Base-by-base conservation (phyloP, 331 rosid genomes). In the Malus hybrid region DNA sequence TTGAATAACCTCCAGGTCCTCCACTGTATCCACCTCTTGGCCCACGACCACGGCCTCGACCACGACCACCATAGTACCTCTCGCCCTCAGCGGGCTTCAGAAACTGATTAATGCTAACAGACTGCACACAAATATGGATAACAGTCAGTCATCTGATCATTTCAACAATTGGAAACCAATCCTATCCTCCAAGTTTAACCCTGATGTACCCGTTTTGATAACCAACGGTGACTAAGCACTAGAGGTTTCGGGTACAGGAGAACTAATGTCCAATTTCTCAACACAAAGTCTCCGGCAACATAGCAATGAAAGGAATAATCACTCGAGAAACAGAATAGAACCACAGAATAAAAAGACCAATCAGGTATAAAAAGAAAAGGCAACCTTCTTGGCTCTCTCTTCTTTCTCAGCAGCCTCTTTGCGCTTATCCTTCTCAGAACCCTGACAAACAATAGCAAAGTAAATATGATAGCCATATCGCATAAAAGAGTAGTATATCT, bases 351-450 rank as follows among this genome's bases (percentile, higher is more conserved):
- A 5, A 22, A 6, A 14, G 2, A 33, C 3, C 5, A 6, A 32
- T 27, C 64, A 50, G 16, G 19, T 6, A 80, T 6, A 59, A 22
- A 18, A 60, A 57, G 13, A 62, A 59, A 78, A 60, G 5, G 46
- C 19, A 10, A 93, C 98, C 92, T 93, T 93, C 85, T 86, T 93
- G 39, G 90, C 88, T 82, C 79, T 93, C 77, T 93, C 97, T 67
- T 93, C 97, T 81, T 89, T 93, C 27, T 93, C 96, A 76, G 83
- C 82, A 44, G 81, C 87, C 16, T 93, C 98, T 71, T 85, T 93
- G 72, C 90, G 92, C 76, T 83, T 93, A 63, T 93, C 98, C 84
- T 93, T 93, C 44, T 90, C 98, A 80, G 92, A 82, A 46, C 98
- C 90, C 97, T 93, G 67, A 2, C 31, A 48, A 56, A 8, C 19